Evolutionary conservation across 2,329 filamentous ascomycete genomes (phyloP).

Genomic region (Hypoxylon sp.): DNA sequence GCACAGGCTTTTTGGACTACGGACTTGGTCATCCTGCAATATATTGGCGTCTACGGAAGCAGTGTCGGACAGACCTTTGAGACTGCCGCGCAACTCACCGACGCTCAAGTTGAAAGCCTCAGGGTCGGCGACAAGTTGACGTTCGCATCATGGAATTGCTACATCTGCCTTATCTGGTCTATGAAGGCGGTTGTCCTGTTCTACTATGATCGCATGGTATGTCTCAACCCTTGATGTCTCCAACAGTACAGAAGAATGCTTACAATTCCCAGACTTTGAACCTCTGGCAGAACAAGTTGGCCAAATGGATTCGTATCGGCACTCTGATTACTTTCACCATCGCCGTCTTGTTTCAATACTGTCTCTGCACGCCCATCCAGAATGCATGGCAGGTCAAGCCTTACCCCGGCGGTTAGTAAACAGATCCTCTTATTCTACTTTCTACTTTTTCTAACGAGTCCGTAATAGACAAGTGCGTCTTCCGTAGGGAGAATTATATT

Average conservation of each 20-base stretch:
- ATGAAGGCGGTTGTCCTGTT: conserved; percentile 35
- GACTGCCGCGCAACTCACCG: conserved; percentile 18
- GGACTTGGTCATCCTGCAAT: conserved; percentile 25
- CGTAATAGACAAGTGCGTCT: conserved; percentile 31
- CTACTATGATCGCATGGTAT: conserved; percentile 31
- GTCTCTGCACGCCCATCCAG: conserved; percentile 30
- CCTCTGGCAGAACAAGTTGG: conserved; percentile 30
- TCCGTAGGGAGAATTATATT: conserved; percentile 35
- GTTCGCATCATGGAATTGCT: conserved; percentile 33
- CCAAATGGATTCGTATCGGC: conserved; percentile 14
- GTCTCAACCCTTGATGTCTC: background rate
- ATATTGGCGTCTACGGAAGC: conserved; percentile 31
- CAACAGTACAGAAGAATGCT: conserved; percentile 3
- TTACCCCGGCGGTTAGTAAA: conserved; percentile 31
- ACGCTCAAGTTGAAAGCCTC: conserved; percentile 25
- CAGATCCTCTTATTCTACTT: background rate
- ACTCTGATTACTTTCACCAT: conserved; percentile 22
- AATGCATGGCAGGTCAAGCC: conserved; percentile 32
- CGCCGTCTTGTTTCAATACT: conserved; percentile 30
- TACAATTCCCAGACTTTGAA: conserved; percentile 25
- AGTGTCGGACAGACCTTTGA: conserved; percentile 32
- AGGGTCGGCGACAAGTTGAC: conserved; percentile 35
- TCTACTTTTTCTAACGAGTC: conserved; percentile 8
- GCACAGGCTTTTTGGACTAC: conserved; percentile 28
- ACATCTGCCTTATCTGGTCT: conserved; percentile 34